Evolutionary conservation across 75 land plant species (phyloP).

Genomic region (Adiantum capillusveneris): DNA sequence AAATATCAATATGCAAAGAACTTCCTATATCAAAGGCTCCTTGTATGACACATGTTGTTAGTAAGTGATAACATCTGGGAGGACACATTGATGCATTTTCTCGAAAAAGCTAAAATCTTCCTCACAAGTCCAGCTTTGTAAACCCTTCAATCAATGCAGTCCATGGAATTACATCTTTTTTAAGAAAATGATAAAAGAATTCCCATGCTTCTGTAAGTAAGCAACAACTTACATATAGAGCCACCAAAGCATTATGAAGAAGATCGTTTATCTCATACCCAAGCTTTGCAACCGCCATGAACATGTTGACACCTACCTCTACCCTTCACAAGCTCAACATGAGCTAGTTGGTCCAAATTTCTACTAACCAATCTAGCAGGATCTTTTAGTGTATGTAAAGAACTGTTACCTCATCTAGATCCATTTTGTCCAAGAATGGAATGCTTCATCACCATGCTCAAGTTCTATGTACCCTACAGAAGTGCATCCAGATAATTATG

Average conservation of each 20-base stretch:
- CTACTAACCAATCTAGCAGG: not conserved
- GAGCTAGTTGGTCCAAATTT: no score
- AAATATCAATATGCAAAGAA: not conserved
- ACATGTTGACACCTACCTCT: slow-evolving; percentile 19
- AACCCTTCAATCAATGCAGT: slow-evolving; percentile 26
- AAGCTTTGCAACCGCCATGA: slow-evolving; percentile 13
- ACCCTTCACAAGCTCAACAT: not conserved
- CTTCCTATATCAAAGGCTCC: not conserved
- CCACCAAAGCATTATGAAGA: slow-evolving; percentile 15
- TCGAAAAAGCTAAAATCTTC: not conserved
- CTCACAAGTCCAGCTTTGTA: slow-evolving; percentile 3
- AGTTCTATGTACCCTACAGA: slow-evolving; percentile 2
- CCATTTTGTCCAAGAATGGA: slow-evolving; percentile 17
- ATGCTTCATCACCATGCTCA: slow-evolving; percentile 6
- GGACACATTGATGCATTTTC: not conserved
- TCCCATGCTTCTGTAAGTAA: slow-evolving; percentile 13
- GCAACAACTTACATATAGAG: slow-evolving; percentile 20
- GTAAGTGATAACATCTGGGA: not conserved
- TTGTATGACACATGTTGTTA: not conserved
- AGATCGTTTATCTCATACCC: slow-evolving; percentile 6
- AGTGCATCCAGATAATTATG: slow-evolving; percentile 17
- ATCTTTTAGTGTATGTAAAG: slow-evolving; percentile 15
- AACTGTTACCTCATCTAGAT: slow-evolving; percentile 20
- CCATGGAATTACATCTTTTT: slow-evolving; percentile 18
- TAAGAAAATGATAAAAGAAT: slow-evolving; percentile 12